phyloP scores from a whole-genome alignment of 768 basidiomycete genomes.

The Mycena indigotica region DNA sequence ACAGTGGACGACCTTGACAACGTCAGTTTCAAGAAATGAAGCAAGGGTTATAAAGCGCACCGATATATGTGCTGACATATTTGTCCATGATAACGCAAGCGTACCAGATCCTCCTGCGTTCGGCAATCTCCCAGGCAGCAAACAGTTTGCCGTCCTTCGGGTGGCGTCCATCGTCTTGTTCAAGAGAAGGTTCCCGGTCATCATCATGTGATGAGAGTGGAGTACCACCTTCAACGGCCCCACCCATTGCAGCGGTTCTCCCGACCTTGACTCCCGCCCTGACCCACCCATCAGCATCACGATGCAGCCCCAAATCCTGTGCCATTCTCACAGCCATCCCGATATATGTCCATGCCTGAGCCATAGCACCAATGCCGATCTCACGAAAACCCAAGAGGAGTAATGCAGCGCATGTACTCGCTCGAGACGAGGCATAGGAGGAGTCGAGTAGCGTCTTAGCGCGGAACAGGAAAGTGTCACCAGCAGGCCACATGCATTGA shows the following conservation, averaged over 20 bases:
- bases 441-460: conserved; percentile 70
- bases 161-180: neutral
- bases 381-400: conserved; percentile 84
- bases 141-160: conserved; percentile 45
- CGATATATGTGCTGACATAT: conserved; percentile 79
- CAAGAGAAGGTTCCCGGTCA: neutral
- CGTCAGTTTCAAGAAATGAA: neutral
- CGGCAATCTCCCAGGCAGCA: conserved; percentile 61
- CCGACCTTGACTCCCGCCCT: conserved; percentile 51
- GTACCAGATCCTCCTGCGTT: conserved; percentile 76
- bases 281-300: conserved; percentile 78
- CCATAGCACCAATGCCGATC: conserved; percentile 88
- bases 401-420: conserved; percentile 77
- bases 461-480: conserved; percentile 67
- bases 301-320: conserved; percentile 84
- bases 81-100: conserved; percentile 79
- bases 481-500: conserved; percentile 77
- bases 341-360: conserved; percentile 81
- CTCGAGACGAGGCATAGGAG: conserved; percentile 69
- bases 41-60: conserved; percentile 35
- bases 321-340: conserved; percentile 94
- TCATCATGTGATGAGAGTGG: neutral
- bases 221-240: neutral
- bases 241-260: neutral
- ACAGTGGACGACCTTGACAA: conserved; percentile 61